Evolutionary conservation across 371 early-diverging fungal species (phyloP).

Genomic region (Batrachochytrium dendrobatidis): DNA sequence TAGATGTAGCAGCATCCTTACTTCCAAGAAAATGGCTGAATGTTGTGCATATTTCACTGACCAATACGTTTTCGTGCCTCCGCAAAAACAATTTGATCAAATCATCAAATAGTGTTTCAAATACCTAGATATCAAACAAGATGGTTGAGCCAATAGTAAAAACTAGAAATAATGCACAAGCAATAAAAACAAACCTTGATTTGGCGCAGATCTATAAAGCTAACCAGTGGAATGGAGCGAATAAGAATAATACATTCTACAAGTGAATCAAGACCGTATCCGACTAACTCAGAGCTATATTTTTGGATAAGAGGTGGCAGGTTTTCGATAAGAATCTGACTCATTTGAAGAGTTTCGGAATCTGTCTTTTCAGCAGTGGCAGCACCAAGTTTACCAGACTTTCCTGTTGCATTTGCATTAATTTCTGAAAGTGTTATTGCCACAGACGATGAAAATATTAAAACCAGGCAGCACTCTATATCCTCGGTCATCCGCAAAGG

Average conservation of each 20-base stretch:
- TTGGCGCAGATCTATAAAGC: slow-evolving; percentile 61
- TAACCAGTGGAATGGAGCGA: slow-evolving; percentile 48
- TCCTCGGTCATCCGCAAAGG: slow-evolving; percentile 48
- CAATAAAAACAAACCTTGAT: no score
- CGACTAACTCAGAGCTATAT: slow-evolving; percentile 47
- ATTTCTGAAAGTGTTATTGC: neutral
- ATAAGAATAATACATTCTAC: slow-evolving; percentile 50
- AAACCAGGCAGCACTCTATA: slow-evolving; percentile 56
- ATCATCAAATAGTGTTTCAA: slow-evolving; percentile 54
- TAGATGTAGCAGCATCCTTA: neutral
- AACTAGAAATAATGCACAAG: no score
- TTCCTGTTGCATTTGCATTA: slow-evolving; percentile 2
- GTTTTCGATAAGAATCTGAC: slow-evolving; percentile 45
- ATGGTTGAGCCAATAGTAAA: slow-evolving; percentile 23
- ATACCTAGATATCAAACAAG: slow-evolving; percentile 27
- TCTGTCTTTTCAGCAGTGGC: slow-evolving; percentile 17
- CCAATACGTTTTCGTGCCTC: slow-evolving; percentile 35
- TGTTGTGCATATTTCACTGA: slow-evolving; percentile 19
- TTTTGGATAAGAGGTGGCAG: slow-evolving; percentile 61
- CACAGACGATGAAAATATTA: slow-evolving; percentile 30
- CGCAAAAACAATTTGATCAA: slow-evolving; percentile 47
- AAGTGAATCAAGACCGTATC: slow-evolving; percentile 32
- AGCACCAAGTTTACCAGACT: slow-evolving; percentile 7
- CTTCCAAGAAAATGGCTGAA: slow-evolving; percentile 19
- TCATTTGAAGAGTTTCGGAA: slow-evolving; percentile 37